A percentile compares a stretch with the other conserved stretches of the same genome.
Conservation (phyloP, 805 yeast genomes). For the Kuraishia piskuri region DNA sequence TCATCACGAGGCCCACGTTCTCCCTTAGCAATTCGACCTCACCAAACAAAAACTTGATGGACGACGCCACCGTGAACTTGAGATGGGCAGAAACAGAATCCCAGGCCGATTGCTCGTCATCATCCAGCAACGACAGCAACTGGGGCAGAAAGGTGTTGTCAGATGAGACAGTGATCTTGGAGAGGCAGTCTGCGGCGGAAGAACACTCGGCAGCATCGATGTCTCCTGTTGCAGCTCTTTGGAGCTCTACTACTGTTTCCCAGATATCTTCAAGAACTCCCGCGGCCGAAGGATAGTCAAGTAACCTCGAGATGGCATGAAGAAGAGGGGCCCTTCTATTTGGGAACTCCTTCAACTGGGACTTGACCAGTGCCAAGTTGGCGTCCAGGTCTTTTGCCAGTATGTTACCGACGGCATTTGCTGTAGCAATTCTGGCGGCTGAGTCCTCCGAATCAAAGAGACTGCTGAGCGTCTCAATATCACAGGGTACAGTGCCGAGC, state of each 20-base stretch:
- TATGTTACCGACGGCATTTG: slow-evolving; percentile 44
- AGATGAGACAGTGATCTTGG: slow-evolving; percentile 10
- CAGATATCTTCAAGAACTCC: slow-evolving; percentile 12
- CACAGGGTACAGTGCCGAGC: background rate
- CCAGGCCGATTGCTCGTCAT: background rate
- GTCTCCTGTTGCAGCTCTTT: slow-evolving; percentile 7
- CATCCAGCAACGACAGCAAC: slow-evolving; percentile 5
- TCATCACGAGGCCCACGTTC: slow-evolving; percentile 6
- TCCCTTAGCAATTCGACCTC: slow-evolving; percentile 6
- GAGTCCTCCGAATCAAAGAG: slow-evolving; percentile 24
- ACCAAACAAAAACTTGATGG: slow-evolving; percentile 19
- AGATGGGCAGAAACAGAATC: slow-evolving; percentile 4
- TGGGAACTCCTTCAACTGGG: slow-evolving; percentile 8
- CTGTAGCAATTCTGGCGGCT: slow-evolving; percentile 33
- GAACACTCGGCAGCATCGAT: slow-evolving; percentile 6
- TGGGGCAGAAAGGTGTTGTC: slow-evolving; percentile 5
- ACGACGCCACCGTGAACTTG: slow-evolving; percentile 17
- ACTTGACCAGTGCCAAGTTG: slow-evolving; percentile 30
- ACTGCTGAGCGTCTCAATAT: slow-evolving; percentile 23
- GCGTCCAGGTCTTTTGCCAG: slow-evolving; percentile 28
- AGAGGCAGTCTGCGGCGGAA: slow-evolving; percentile 9
- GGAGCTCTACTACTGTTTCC: slow-evolving; percentile 2
- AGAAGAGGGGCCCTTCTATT: background rate
- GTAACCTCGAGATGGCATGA: slow-evolving; percentile 5
- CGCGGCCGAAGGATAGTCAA: slow-evolving; percentile 8